Evolutionary conservation across 75 land plant species (phyloP), one percentile per base, ranked within the genome.

Genomic region (Isoetes taiwanensis): DNA sequence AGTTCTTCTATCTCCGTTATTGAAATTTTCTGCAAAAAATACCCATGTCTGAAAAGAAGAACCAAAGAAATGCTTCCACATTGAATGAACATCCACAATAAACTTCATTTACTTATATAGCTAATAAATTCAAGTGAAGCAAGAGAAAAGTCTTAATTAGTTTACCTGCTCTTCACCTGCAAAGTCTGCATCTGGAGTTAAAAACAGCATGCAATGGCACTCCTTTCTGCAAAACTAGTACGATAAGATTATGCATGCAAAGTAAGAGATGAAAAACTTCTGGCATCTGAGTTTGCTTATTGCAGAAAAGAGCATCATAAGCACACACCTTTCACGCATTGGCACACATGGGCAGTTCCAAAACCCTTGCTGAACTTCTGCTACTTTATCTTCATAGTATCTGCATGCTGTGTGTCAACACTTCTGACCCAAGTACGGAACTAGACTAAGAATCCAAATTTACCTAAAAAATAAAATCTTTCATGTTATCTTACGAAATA

Each of bases 261-360:
- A 53, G 55, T 10, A 30, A 53, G 55, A 10, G 11, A 53, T 53
- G 28, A 1, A 28, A 53, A 28, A 9, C 21, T 53, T 20, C 17
- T 53, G 35, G 16, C 11, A 28, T 28, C 8, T 53, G 55, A 53
- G 16, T 21, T 53, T 24, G 34, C 30, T 30, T 28, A 11, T 28
- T 19, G 17, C 2, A 10, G 30, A 58, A 58, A 41, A 58, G n/a
- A 58, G 16, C 25, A 54, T 23, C 12, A 56, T 14, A 2, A 32
- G 23, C 8, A 39, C 16, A 14, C 54, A 83, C 93, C 93, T 80
- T 48, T 89, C 96, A 29, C 96, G 70, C 96, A 89, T 89, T 5
- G 96, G 96, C 12, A 89, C 96, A 48, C 96, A 89, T 41, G 96
- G 96, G 64, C 96, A 89, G 57, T 89, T 89, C 96, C 96, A 89